These are phyloP conservation scores for Corylus avellana DNA, from an alignment of 306 rosid genomes.

Conservation along the genomic window DNA sequence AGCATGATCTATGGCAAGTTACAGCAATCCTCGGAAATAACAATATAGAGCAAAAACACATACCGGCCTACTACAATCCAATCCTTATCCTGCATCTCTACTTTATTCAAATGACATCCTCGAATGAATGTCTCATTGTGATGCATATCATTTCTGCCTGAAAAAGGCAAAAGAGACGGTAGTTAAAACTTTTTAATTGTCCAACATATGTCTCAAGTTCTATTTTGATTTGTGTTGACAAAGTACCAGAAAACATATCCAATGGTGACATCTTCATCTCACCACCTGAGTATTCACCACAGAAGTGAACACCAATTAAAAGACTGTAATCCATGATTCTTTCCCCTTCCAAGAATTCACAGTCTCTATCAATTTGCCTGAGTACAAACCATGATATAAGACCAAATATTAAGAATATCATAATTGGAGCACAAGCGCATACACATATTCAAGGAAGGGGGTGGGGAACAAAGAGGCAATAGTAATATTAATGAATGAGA, in stretches of 20 bases:
- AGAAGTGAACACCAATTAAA: constrained; percentile 55
- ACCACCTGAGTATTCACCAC: constrained; percentile 39
- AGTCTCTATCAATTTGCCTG: constrained; percentile 61
- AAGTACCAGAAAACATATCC: constrained; percentile 34
- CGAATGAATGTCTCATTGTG: constrained; percentile 26
- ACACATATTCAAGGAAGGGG: neutral
- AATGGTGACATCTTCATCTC: constrained; percentile 26
- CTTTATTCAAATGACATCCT: neutral
- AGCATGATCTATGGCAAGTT: neutral
- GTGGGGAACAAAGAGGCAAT: neutral
- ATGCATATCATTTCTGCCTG: constrained; percentile 42
- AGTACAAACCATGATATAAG: constrained; percentile 29
- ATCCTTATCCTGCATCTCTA: constrained; percentile 27
- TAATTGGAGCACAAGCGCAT: neutral
- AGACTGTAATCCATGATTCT: constrained; percentile 65
- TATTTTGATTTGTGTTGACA: neutral
- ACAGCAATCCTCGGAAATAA: constrained; percentile 12
- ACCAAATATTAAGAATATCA: constrained; percentile 10
- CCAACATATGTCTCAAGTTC: constrained; percentile 19
- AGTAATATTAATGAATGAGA: neutral
- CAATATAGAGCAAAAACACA: constrained; percentile 31
- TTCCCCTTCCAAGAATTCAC: constrained; percentile 54
- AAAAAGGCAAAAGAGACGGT: constrained; percentile 19
- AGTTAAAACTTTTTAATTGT: constrained; percentile 2
- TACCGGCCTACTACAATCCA: constrained; percentile 49